phyloP scores from a whole-genome alignment of 768 basidiomycete species.

The Trametes maxima region DNA sequence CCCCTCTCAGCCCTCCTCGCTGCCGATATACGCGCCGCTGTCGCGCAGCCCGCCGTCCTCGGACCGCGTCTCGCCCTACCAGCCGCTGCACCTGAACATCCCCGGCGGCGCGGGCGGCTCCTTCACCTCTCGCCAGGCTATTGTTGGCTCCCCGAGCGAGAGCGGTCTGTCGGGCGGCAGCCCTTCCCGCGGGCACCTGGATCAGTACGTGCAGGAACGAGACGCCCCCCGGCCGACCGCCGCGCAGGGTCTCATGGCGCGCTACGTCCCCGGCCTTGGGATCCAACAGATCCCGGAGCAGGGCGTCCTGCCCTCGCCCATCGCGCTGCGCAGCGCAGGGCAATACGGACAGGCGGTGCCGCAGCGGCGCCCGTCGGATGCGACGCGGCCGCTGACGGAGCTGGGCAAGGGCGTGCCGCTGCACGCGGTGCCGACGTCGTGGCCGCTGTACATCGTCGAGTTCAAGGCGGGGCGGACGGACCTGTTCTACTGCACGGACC shows the following conservation, averaged over 20 bases:
- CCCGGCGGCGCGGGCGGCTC: slow-evolving; percentile 43
- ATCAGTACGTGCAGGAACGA: slow-evolving; percentile 45
- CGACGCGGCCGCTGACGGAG: slow-evolving; percentile 45
- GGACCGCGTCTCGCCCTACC: slow-evolving; percentile 58
- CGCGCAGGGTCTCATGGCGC: slow-evolving; percentile 48
- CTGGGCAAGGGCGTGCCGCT: slow-evolving; percentile 91
- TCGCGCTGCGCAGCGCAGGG: slow-evolving; percentile 23
- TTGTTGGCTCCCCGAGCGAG: slow-evolving; percentile 65
- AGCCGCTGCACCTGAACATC: slow-evolving; percentile 63
- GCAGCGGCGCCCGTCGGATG: slow-evolving; percentile 45
- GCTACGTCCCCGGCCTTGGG: slow-evolving; percentile 66
- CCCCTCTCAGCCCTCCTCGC: slow-evolving; percentile 70
- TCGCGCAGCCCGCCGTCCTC: slow-evolving; percentile 59
- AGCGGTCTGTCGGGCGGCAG: slow-evolving; percentile 57
- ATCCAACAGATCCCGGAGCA: slow-evolving; percentile 56
- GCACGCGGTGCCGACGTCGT: slow-evolving; percentile 76
- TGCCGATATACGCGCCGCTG: slow-evolving; percentile 74
- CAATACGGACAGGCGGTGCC: slow-evolving; percentile 22
- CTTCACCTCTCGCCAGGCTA: slow-evolving; percentile 48
- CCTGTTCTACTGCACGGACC: slow-evolving; percentile 86
- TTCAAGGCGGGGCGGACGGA: slow-evolving; percentile 98
- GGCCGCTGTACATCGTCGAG: slow-evolving; percentile 94
- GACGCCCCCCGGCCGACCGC: slow-evolving; percentile 31
- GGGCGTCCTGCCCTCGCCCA: slow-evolving; percentile 49
- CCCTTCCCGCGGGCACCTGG: slow-evolving; percentile 47